These are phyloP conservation scores for Suillus spraguei DNA, from an alignment of 768 basidiomycete species.

Conservation along the genomic window DNA sequence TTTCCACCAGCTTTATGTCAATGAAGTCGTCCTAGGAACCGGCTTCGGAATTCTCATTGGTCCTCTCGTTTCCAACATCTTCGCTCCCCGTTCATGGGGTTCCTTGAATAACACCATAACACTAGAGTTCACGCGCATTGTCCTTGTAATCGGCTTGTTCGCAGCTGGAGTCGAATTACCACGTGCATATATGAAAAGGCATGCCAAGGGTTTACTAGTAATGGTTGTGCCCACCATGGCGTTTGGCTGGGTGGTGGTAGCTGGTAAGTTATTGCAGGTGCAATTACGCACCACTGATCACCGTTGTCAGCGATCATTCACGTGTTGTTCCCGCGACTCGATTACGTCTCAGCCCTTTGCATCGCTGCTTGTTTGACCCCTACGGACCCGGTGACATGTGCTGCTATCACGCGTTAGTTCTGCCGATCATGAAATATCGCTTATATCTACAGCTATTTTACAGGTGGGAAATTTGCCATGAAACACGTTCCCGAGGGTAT, in stretches of 20 bases:
- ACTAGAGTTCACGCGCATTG: constrained; percentile 82
- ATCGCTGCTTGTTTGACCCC: constrained; percentile 91
- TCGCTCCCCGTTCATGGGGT: constrained; percentile 81
- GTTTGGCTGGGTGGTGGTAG: constrained; percentile 79
- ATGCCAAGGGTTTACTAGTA: constrained; percentile 67
- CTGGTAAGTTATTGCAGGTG: constrained; percentile 44
- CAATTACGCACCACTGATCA: not conserved
- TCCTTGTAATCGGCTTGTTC: constrained; percentile 91
- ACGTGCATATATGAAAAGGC: constrained; percentile 76
- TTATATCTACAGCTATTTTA: not conserved
- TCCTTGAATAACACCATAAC: constrained; percentile 60
- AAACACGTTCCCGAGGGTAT: constrained; percentile 74
- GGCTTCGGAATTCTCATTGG: constrained; percentile 62
- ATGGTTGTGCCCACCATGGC: constrained; percentile 87
- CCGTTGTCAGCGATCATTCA: constrained; percentile 58
- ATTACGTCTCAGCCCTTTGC: constrained; percentile 76
- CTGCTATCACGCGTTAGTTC: constrained; percentile 68
- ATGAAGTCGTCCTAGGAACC: constrained; percentile 93
- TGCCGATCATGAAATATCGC: not conserved
- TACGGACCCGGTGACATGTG: constrained; percentile 93
- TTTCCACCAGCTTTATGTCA: constrained; percentile 73
- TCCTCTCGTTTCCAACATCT: constrained; percentile 68
- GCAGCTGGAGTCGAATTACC: constrained; percentile 96
- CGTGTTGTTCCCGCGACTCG: constrained; percentile 69
- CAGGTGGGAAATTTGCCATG: constrained; percentile 71